Percentiles rank a stretch among this genome's conserved stretches.
These are phyloP conservation scores for Erodium maritimum DNA, from an alignment of 345 rosid genomes.

Conservation along the genomic window DNA sequence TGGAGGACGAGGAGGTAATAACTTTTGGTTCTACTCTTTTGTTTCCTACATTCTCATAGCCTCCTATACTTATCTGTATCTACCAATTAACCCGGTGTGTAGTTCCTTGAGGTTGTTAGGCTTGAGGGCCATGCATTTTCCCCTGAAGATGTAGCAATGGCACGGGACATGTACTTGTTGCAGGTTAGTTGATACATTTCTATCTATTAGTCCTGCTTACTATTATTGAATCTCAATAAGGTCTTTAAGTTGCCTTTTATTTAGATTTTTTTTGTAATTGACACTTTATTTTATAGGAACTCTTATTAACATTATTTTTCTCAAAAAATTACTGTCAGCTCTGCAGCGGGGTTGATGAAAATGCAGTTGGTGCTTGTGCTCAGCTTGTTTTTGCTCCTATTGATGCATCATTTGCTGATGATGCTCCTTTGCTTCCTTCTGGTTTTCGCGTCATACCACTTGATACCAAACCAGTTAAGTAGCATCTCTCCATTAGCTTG, in stretches of 20 bases:
- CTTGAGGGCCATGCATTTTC: conserved; percentile 83
- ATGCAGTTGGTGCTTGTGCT: conserved; percentile 79
- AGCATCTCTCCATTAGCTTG: conserved; percentile 2
- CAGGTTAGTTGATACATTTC: conserved; percentile 36
- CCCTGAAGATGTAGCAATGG: conserved; percentile 76
- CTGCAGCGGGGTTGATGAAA: conserved; percentile 87
- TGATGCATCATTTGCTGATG: conserved; percentile 95
- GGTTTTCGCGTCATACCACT: conserved; percentile 89
- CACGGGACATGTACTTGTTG: conserved; percentile 80
- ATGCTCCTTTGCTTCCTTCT: conserved; percentile 83
- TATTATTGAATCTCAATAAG: neutral
- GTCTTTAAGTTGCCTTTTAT: conserved; percentile 1
- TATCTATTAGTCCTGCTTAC: neutral
- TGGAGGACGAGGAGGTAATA: conserved; percentile 88
- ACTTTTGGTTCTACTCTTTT: neutral
- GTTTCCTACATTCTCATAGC: neutral
- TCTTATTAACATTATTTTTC: neutral
- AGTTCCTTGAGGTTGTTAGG: conserved; percentile 93
- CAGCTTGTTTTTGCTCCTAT: conserved; percentile 96
- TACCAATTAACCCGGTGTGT: neutral
- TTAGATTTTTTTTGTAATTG: too few species aligned
- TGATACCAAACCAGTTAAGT: conserved; percentile 64
- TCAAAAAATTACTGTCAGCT: conserved; percentile 28
- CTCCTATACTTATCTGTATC: neutral
- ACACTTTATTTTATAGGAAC: neutral